A percentile compares a stretch with the other conserved stretches of the same genome.
Conservation (phyloP, 495 filamentous ascomycete species). For the Aspergillus homomorphus region DNA sequence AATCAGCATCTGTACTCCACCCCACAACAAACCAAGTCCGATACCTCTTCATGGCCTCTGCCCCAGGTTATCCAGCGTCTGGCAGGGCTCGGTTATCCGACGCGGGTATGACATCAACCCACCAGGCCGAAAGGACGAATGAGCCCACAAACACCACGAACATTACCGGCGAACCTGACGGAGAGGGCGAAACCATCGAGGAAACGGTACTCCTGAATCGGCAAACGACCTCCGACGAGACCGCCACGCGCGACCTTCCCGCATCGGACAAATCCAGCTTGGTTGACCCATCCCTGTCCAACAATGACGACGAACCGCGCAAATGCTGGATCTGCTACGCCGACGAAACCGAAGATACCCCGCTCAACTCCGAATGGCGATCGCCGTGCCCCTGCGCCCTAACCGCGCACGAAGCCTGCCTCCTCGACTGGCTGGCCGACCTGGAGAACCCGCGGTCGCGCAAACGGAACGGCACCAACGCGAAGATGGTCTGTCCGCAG, state of each 20-base stretch:
- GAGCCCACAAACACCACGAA: background rate
- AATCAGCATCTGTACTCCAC: background rate
- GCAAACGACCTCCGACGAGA: slow-evolving; percentile 20
- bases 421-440: slow-evolving; percentile 87
- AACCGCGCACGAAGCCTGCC: slow-evolving; percentile 84
- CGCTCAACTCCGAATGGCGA: slow-evolving; percentile 70
- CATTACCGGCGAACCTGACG: slow-evolving; percentile 19
- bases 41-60: slow-evolving; percentile 35
- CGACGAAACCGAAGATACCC: slow-evolving; percentile 74
- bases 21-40: background rate
- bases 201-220: slow-evolving; percentile 45
- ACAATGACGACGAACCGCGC: slow-evolving; percentile 47
- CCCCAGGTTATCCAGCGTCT: slow-evolving; percentile 33
- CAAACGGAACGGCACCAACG: slow-evolving; percentile 42
- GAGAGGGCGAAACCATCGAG: slow-evolving; percentile 42
- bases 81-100: slow-evolving; percentile 34
- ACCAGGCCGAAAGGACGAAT: slow-evolving; percentile 14
- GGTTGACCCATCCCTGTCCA: slow-evolving; percentile 10
- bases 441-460: slow-evolving; percentile 61
- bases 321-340: slow-evolving; percentile 94
- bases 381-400: slow-evolving; percentile 85
- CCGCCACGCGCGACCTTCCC: slow-evolving; percentile 16
- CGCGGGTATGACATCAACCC: slow-evolving; percentile 21
- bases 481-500: slow-evolving; percentile 75
- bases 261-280: slow-evolving; percentile 13